Percentiles rank a stretch among this genome's conserved stretches.
Conservation (phyloP, 257 asterid species). For the Hygrophila difformis region DNA sequence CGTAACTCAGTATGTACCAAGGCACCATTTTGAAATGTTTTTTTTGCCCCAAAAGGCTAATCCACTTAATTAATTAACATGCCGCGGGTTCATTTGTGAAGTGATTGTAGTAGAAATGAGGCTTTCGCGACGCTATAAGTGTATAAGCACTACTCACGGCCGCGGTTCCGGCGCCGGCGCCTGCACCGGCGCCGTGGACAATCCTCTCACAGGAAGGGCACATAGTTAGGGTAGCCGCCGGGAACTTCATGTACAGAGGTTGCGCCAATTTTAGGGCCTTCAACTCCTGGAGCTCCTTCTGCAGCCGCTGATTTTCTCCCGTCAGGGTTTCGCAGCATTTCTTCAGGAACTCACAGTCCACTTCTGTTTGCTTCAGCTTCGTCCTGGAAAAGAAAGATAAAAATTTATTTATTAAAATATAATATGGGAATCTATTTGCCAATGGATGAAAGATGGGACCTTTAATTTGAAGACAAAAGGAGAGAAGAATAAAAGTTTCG, state of each 20-base stretch:
- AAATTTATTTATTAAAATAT: too few species aligned
- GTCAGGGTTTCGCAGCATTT: constrained; percentile 86
- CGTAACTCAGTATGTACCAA: too few species aligned
- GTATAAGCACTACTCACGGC: constrained; percentile 18
- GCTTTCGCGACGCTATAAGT: constrained; percentile 35
- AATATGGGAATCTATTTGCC: too few species aligned
- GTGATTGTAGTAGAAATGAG: constrained; percentile 48
- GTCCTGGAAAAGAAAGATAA: constrained; percentile 34
- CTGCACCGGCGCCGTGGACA: constrained; percentile 28
- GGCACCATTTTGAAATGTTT: too few species aligned
- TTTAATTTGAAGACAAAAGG: too few species aligned
- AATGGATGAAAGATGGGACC: too few species aligned
- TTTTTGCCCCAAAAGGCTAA: too few species aligned
- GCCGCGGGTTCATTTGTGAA: constrained; percentile 53
- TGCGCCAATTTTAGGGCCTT: constrained; percentile 63
- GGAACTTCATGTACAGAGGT: constrained; percentile 75
- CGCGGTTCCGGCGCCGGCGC: constrained; percentile 1
- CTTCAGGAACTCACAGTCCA: constrained; percentile 84
- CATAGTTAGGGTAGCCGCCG: constrained; percentile 77
- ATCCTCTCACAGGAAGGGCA: constrained; percentile 81
- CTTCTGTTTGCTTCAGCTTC: constrained; percentile 95
- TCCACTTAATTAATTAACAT: constrained; percentile 28
- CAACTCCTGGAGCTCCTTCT: constrained; percentile 79
- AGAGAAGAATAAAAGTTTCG: too few species aligned
- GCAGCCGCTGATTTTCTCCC: constrained; percentile 83